These are phyloP conservation scores for Solanum dulcamara DNA, from an alignment of 257 asterid genomes.

Conservation along the genomic window DNA sequence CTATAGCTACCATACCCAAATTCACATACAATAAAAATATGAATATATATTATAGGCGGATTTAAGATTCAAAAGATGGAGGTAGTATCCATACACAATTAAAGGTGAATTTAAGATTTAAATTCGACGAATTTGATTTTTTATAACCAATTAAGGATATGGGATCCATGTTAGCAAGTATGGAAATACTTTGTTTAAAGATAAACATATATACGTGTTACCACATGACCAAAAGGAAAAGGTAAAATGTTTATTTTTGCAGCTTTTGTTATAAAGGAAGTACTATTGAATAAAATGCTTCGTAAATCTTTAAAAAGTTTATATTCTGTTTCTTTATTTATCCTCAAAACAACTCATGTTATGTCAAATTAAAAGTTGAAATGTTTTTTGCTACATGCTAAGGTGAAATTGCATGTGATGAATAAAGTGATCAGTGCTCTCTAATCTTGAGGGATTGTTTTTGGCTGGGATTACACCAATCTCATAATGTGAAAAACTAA, in stretches of 20 bases:
- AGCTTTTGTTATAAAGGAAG: not conserved
- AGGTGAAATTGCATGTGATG: not conserved
- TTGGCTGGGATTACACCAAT: no score
- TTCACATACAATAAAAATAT: no score
- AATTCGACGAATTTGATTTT: not conserved
- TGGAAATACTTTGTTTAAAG: not conserved
- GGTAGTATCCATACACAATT: no score
- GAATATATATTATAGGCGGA: no score
- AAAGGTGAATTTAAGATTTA: not conserved
- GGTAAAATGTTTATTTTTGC: not conserved
- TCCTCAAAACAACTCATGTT: not conserved
- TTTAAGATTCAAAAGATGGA: no score
- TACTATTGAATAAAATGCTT: not conserved
- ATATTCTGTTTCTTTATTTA: not conserved
- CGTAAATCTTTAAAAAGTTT: not conserved
- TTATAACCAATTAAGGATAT: not conserved
- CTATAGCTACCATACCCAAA: not conserved
- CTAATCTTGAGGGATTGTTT: not conserved
- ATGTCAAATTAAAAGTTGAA: not conserved
- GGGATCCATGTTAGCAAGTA: slow-evolving; percentile 15
- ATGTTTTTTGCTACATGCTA: not conserved
- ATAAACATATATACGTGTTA: slow-evolving; percentile 1
- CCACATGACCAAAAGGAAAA: not conserved
- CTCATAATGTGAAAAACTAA: no score
- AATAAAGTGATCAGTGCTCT: not conserved